Percentiles rank a stretch among this genome's conserved stretches.
Evolutionary conservation across 75 land plant genomes (phyloP).

Genomic region (Sequoia sempervirens): DNA sequence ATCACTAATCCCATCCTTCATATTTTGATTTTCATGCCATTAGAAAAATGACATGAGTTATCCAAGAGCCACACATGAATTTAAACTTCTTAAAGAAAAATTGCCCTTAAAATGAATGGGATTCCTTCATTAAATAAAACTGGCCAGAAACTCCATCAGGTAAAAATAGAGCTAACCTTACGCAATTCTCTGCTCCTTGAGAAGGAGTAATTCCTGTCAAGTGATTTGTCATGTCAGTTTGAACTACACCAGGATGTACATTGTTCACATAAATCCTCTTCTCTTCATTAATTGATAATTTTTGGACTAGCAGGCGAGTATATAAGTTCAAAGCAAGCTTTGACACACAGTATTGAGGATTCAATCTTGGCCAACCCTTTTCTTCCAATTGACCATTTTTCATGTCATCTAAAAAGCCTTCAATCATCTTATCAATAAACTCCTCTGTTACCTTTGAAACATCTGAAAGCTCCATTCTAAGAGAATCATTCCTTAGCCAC

Average conservation of each 20-base stretch:
- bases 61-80: no score
- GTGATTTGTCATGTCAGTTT: conserved; percentile 10
- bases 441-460: conserved; percentile 13
- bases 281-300: neutral
- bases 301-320: conserved; percentile 18
- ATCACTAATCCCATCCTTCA: no score
- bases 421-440: conserved; percentile 25
- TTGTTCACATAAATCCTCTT: conserved; percentile 7
- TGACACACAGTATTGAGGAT: conserved; percentile 21
- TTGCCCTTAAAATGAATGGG: neutral
- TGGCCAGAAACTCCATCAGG: conserved; percentile 17
- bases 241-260: conserved; percentile 17
- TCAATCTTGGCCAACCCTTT: conserved; percentile 24
- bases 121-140: neutral
- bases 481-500: conserved; percentile 20
- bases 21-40: no score
- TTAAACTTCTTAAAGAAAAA: neutral
- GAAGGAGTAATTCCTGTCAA: neutral
- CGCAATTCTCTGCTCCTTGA: conserved; percentile 27
- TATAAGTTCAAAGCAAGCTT: conserved; percentile 44
- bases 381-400: conserved; percentile 6
- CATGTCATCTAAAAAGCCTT: conserved; percentile 21
- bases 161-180: conserved; percentile 21
- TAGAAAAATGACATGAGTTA: neutral
- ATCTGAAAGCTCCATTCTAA: conserved; percentile 15